These are phyloP conservation scores for Parietaria judaica DNA, from an alignment of 306 rosid genomes.

Conservation along the genomic window DNA sequence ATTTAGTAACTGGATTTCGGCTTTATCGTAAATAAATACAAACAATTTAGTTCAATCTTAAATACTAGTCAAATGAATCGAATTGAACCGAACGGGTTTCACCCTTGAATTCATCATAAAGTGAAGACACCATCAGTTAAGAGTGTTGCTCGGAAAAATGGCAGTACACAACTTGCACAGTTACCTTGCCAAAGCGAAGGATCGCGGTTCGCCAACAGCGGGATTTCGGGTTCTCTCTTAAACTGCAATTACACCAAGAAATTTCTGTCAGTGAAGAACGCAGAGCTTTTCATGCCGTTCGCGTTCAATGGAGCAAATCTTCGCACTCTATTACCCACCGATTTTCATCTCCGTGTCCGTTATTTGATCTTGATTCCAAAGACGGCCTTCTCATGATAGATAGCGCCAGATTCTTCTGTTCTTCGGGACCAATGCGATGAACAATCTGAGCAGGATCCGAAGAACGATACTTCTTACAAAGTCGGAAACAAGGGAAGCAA, in stretches of 20 bases:
- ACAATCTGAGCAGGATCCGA: slow-evolving; percentile 30
- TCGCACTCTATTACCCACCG: slow-evolving; percentile 22
- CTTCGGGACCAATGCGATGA: slow-evolving; percentile 15
- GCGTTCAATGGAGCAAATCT: background rate
- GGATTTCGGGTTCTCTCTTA: slow-evolving; percentile 22
- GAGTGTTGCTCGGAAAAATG: background rate
- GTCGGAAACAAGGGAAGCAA: slow-evolving; percentile 52
- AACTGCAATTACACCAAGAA: slow-evolving; percentile 21
- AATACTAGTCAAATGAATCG: no score
- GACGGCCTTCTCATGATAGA: slow-evolving; percentile 33
- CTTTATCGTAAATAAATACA: no score
- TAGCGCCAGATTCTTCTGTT: slow-evolving; percentile 24
- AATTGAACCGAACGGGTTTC: no score
- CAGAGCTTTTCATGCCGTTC: background rate
- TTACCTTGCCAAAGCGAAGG: slow-evolving; percentile 30
- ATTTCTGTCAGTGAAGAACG: background rate
- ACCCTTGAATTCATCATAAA: no score
- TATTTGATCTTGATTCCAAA: slow-evolving; percentile 28
- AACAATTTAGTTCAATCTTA: no score
- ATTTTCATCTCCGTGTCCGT: slow-evolving; percentile 19
- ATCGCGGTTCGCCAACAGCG: slow-evolving; percentile 32
- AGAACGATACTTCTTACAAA: slow-evolving; percentile 34
- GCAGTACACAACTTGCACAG: background rate
- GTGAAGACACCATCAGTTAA: background rate
- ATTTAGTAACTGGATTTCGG: no score